These are phyloP conservation scores for Cenchrus americanus DNA, from an alignment of 176 grass and related monocot species.

Conservation along the genomic window DNA sequence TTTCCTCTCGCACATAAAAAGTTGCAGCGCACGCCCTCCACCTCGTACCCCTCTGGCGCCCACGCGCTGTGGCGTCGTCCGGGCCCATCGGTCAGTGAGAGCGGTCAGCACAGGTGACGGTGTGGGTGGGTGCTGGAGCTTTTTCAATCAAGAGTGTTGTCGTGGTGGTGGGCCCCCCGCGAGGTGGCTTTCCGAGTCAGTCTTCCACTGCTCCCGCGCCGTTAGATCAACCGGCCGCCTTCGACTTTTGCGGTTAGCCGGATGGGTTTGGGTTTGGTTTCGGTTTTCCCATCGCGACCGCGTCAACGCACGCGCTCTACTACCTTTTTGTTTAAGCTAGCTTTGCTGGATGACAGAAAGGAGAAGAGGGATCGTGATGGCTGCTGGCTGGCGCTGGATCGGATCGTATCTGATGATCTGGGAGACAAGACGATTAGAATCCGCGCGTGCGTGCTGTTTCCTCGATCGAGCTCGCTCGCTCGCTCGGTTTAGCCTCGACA, in stretches of 20 bases:
- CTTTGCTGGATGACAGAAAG: not conserved
- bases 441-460: not conserved
- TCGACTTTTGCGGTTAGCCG: slow-evolving; percentile 25
- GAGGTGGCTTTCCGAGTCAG: slow-evolving; percentile 54
- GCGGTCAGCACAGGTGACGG: accelerated
- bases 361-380: not conserved
- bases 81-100: not conserved
- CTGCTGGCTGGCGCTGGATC: not conserved
- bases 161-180: not conserved
- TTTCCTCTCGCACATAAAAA: not conserved
- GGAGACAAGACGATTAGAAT: not conserved
- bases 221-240: not conserved
- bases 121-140: accelerated
- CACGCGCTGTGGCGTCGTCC: accelerated
- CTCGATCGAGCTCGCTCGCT: not conserved
- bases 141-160: not conserved
- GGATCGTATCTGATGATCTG: not conserved
- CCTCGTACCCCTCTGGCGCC: not conserved
- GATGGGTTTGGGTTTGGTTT: not conserved
- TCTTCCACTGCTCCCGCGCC: slow-evolving; percentile 42
- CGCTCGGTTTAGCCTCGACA: not conserved
- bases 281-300: not conserved
- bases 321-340: not conserved
- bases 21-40: no score
- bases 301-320: slow-evolving; percentile 29